Evolutionary conservation across 176 grass and related monocot genomes (phyloP).

Genomic region (Lolium perenne): DNA sequence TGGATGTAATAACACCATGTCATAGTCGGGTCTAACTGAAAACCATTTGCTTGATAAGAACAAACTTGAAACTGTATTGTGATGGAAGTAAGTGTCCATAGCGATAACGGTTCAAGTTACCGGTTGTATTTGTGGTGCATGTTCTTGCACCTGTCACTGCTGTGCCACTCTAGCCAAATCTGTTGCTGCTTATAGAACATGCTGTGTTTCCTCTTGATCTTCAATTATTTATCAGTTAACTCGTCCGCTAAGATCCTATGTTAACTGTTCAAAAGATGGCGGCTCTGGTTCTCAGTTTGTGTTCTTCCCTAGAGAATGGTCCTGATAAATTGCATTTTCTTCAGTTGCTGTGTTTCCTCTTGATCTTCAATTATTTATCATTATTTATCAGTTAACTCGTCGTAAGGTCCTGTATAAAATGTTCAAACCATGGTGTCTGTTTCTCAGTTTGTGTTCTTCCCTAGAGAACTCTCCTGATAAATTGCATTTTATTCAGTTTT

Average conservation of each 20-base stretch:
- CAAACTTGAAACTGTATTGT: constrained; percentile 14
- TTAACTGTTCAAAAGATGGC: not conserved
- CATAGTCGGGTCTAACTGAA: constrained; percentile 26
- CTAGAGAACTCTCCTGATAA: not conserved
- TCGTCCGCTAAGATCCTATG: not conserved
- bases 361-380: constrained; percentile 9
- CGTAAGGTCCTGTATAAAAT: not conserved
- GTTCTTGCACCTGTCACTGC: constrained; percentile 27
- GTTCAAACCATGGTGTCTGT: not conserved
- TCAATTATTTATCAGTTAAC: constrained; percentile 12
- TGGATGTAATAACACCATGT: constrained; percentile 39
- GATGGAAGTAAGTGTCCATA: constrained; percentile 20
- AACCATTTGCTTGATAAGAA: constrained; percentile 38
- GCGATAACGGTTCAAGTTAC: constrained; percentile 28
- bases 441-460: not conserved
- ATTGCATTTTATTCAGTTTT: not conserved
- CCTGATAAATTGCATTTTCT: not conserved
- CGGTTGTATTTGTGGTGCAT: constrained; percentile 36
- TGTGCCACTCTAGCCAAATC: constrained; percentile 12
- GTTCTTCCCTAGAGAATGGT: not conserved
- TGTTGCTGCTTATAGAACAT: not conserved
- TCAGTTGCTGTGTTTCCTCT: not conserved
- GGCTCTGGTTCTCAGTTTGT: not conserved
- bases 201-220: not conserved
- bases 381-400: not conserved